Percentiles rank a stretch among this genome's conserved stretches.
These are phyloP conservation scores for Thyridium curvatum DNA, from an alignment of 2,329 filamentous ascomycete species.

Conservation along the genomic window DNA sequence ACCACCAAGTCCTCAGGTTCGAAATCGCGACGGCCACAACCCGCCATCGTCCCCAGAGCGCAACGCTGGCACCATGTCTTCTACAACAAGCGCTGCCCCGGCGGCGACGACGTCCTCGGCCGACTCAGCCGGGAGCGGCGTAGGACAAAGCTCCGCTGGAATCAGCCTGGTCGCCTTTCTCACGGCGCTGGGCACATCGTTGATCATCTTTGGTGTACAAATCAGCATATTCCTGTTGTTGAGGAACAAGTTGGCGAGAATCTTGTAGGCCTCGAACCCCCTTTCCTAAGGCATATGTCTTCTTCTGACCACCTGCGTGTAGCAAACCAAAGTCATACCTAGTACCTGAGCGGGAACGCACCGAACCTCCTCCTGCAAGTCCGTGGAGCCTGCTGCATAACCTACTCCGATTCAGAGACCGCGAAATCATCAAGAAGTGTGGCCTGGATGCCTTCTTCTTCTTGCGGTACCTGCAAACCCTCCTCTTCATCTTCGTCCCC, in stretches of 20 bases:
- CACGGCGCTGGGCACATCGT: constrained; percentile 56
- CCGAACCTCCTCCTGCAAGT: constrained; percentile 60
- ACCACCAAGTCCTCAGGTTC: too few relatives aligned
- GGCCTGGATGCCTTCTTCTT: constrained; percentile 98
- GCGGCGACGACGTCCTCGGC: background rate
- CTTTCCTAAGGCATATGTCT: background rate
- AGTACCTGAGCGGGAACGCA: constrained; percentile 78
- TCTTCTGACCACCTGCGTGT: constrained; percentile 4
- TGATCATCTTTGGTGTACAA: constrained; percentile 57
- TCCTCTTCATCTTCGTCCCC: constrained; percentile 88
- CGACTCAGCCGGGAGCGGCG: constrained; percentile 7
- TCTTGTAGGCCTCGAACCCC: constrained; percentile 57
- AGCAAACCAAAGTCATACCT: constrained; percentile 82
- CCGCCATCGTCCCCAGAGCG: too few relatives aligned
- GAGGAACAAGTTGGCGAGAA: constrained; percentile 71
- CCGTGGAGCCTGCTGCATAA: constrained; percentile 45
- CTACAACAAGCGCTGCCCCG: too few relatives aligned
- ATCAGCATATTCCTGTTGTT: constrained; percentile 68
- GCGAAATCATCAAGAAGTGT: constrained; percentile 90
- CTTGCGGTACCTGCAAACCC: constrained; percentile 69
- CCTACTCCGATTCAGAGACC: constrained; percentile 63
- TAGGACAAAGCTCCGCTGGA: constrained; percentile 26
- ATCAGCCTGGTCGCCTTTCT: constrained; percentile 52
- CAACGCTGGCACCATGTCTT: too few relatives aligned
- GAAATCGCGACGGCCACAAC: too few relatives aligned